phyloP scores from a whole-genome alignment of 306 rosid genomes.

The Oxytropis ochrocephala region DNA sequence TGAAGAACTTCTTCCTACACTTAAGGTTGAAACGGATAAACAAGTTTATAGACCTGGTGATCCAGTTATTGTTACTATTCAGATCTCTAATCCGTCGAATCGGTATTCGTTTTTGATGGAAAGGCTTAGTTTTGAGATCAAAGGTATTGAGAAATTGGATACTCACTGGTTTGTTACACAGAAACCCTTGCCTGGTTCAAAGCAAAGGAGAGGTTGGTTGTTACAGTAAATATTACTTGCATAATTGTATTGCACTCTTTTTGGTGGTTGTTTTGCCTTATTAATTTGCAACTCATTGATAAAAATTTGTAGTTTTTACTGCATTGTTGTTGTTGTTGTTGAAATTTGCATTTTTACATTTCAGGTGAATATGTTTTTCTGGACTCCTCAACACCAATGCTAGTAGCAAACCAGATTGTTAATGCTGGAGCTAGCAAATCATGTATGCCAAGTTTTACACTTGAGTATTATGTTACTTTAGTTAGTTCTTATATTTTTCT shows the following conservation, averaged over 20 bases:
- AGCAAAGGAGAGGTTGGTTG: constrained; percentile 72
- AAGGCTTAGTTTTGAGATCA: constrained; percentile 74
- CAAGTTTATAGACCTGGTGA: constrained; percentile 92
- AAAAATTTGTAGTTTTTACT: too few species aligned
- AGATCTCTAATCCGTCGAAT: constrained; percentile 55
- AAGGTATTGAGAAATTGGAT: constrained; percentile 80
- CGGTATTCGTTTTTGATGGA: constrained; percentile 62
- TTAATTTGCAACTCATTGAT: too few species aligned
- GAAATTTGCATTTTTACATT: background rate
- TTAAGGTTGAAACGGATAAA: constrained; percentile 68
- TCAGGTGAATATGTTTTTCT: constrained; percentile 72
- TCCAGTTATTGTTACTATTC: constrained; percentile 59
- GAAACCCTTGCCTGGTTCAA: constrained; percentile 68
- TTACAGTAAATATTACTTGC: background rate
- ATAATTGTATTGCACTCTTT: background rate
- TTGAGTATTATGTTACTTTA: background rate
- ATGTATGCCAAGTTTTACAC: constrained; percentile 43
- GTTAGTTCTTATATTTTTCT: background rate
- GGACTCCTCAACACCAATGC: constrained; percentile 50
- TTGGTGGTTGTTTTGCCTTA: too few species aligned
- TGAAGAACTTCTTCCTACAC: constrained; percentile 33
- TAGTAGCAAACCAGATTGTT: constrained; percentile 68
- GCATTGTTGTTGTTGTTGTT: background rate
- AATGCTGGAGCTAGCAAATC: constrained; percentile 62
- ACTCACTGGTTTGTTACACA: constrained; percentile 89